Evolutionary conservation across 129 eudicot species (phyloP), one percentile per base, ranked within the genome.

Genomic region (Kitagawia praeruptora): DNA sequence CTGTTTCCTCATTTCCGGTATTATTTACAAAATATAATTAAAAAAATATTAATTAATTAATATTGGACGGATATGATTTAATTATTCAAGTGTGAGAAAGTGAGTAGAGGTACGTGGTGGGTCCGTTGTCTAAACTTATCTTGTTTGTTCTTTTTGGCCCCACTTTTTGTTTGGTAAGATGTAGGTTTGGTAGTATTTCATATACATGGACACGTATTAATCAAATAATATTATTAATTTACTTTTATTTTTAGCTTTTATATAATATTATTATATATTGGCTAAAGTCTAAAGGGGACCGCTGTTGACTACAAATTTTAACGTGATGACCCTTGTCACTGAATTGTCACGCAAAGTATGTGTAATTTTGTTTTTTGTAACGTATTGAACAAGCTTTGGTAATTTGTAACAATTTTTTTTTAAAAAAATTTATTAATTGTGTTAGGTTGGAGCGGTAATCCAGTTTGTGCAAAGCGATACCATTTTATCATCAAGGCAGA

Each of bases 371-470:
- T 46, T 44, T 44, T 44, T 48, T 1, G 56, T 5, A 49, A 18
- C 56, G 23, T 49, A 16, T 15, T 49, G 56, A 49, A 53, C 61
- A 19, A 53, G 61, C 23, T 51, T 5, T 51, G 23, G 18, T 51
- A 16, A 15, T n/a, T n/a, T n/a, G n/a, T n/a, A n/a, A n/a, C n/a
- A n/a, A n/a, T n/a, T n/a, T n/a, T n/a, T n/a, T n/a, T n/a, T n/a
- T n/a, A n/a, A n/a, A n/a, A n/a, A n/a, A n/a, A n/a, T n/a, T n/a
- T n/a, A n/a, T n/a, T 11, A 31, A 78, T 81, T 44, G 76, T 61
- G 85, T 64, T 71, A 95, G 98, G 98, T 31, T 95, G 98, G 98
- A 92, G 98, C 66, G 87, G 92, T 46, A 88, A 95, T 81, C 98
- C 98, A 5, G 98, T 95, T 13, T 90, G 98, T 77, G 87, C 94